Conservation (phyloP, 306 rosid genomes). For the Inga laurina region DNA sequence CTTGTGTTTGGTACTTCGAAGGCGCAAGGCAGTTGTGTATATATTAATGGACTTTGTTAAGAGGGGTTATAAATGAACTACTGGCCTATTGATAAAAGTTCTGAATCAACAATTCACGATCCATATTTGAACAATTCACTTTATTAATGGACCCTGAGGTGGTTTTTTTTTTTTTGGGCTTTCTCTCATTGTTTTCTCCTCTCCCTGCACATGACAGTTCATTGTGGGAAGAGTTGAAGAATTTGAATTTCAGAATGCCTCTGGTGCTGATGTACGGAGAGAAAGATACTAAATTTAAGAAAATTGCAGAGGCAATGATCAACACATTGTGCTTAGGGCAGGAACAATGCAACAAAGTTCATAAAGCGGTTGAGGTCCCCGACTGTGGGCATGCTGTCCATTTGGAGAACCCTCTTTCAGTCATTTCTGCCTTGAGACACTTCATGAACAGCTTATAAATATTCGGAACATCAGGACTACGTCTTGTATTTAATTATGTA, state of each 20-base stretch:
- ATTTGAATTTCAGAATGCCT: slow-evolving; percentile 61
- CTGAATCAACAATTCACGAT: neutral
- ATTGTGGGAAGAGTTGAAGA: slow-evolving; percentile 81
- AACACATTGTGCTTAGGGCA: slow-evolving; percentile 31
- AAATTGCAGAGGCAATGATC: slow-evolving; percentile 64
- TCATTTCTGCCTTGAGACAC: slow-evolving; percentile 59
- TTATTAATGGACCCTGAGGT: too few relatives aligned
- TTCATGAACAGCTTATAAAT: slow-evolving; percentile 38
- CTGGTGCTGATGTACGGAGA: slow-evolving; percentile 81
- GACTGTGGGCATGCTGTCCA: slow-evolving; percentile 85
- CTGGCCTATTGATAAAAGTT: neutral
- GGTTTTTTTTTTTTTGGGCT: too few relatives aligned
- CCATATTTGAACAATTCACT: neutral
- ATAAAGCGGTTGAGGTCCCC: slow-evolving; percentile 68
- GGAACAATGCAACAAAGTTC: slow-evolving; percentile 34
- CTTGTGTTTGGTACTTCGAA: neutral
- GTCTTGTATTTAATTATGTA: neutral
- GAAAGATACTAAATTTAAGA: slow-evolving; percentile 72
- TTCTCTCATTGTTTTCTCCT: neutral
- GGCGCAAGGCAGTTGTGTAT: neutral
- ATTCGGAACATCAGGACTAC: neutral
- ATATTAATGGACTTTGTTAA: neutral
- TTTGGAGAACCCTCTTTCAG: slow-evolving; percentile 86
- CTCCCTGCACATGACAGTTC: slow-evolving; percentile 49
- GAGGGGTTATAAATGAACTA: neutral